Evolutionary conservation across 192 early-diverging fungal species (phyloP).

Genomic region (Umbelopsis ramanniana): DNA sequence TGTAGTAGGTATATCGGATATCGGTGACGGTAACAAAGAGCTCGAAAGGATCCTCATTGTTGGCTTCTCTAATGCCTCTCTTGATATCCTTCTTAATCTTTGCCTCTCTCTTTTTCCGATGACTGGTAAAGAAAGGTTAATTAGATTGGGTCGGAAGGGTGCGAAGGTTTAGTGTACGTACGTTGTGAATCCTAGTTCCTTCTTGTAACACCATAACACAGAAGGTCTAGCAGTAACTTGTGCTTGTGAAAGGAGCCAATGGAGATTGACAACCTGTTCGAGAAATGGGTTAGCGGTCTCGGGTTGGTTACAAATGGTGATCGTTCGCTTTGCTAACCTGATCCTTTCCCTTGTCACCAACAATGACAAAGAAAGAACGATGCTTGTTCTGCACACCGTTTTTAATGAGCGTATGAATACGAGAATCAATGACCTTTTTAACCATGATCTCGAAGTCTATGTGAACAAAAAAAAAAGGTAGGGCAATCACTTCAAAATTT

Average conservation of each 20-base stretch:
- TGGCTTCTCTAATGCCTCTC: constrained; percentile 86
- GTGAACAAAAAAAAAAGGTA: not conserved
- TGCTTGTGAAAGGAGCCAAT: constrained; percentile 95
- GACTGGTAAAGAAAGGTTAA: constrained; percentile 44
- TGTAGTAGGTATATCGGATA: constrained; percentile 99
- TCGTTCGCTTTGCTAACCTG: constrained; percentile 54
- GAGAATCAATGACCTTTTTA: constrained; percentile 89
- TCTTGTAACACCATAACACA: constrained; percentile 99
- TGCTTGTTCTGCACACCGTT: constrained; percentile 92
- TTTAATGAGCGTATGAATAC: constrained; percentile 91
- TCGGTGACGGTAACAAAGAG: constrained; percentile 94
- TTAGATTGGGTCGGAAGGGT: not conserved
- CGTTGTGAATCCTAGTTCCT: constrained; percentile 93
- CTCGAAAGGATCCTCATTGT: constrained; percentile 98
- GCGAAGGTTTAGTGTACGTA: constrained; percentile 14
- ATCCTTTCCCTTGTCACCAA: constrained; percentile 93
- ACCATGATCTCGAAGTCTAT: constrained; percentile 58
- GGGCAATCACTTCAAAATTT: not conserved
- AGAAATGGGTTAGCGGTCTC: constrained; percentile 9
- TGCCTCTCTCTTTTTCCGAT: constrained; percentile 96
- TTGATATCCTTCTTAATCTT: constrained; percentile 96
- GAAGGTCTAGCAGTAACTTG: constrained; percentile 86
- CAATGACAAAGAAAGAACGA: constrained; percentile 93
- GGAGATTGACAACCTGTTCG: constrained; percentile 88
- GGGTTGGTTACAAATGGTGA: not conserved